Base-by-base conservation (phyloP, 331 rosid genomes). In the Rosa hybrid region DNA sequence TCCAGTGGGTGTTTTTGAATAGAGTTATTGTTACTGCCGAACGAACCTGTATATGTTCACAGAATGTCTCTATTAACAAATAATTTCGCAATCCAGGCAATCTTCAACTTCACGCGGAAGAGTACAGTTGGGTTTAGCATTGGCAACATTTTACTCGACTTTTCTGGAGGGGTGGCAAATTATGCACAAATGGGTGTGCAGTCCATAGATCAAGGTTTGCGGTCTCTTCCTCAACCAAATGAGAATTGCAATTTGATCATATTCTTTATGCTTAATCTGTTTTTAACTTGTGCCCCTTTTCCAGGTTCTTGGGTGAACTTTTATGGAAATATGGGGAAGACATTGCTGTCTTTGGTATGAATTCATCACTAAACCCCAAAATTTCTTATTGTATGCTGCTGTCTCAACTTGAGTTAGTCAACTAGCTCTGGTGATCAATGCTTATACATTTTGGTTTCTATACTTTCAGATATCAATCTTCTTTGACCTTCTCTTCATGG, bases 291-390 rank as follows among this genome's bases (percentile, higher is more conserved):
- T 51, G 60, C 27, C 14, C 63, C 48, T n/a, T 81, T 88, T 86
- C 53, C 92, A 91, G 96, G 72, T 87, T 93, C 96, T 48, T 93
- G 96, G 97, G 90, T 92, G 75, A 92, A 91, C 91, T 92, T 92
- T 42, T 89, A 89, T 75, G 97, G 96, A 64, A 90, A 92, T 53
- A 81, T 89, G 17, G 97, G 96, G 74, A 92, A 92, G 89, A 83
- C 91, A 68, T 21, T 92, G 84, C 88, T 92, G 62, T 91, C 96
- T 80, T 77, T 91, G 96, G 97, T 91, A 89, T 27, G 86, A 54
- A 77, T 69, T 75, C 60, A 41, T 68, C 4, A 17, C 49, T 9
- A 59, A 7, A 67, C 44, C 7, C 45, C 46, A 39, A 17, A 1
- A 17, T 38, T 38, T 67, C 9, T 48, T 21, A 0, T 21, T 46